phyloP scores from a whole-genome alignment of 768 basidiomycete species.

The Hericium erinaceus region DNA sequence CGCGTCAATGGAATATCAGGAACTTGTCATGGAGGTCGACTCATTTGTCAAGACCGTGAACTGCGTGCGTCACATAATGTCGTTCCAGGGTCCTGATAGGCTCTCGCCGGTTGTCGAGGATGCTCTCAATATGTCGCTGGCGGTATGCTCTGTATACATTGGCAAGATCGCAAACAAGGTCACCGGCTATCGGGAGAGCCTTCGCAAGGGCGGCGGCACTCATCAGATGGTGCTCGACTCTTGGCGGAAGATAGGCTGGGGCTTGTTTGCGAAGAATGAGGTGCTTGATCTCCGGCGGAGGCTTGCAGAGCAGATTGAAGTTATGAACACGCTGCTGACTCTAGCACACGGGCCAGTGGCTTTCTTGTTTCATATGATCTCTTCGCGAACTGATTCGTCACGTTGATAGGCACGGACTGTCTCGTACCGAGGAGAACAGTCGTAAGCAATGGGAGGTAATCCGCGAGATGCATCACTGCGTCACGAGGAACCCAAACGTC shows the following conservation, averaged over 20 bases:
- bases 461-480: neutral
- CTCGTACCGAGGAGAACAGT: too few species aligned
- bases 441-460: neutral
- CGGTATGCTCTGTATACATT: too few species aligned
- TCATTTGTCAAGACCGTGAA: too few species aligned
- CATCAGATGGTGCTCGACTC: neutral
- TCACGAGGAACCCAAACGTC: neutral
- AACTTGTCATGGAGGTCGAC: too few species aligned
- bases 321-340: neutral
- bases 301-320: neutral
- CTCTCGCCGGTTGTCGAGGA: too few species aligned
- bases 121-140: too few species aligned
- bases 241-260: neutral
- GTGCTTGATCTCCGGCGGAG: neutral
- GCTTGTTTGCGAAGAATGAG: neutral
- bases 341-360: neutral
- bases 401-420: too few species aligned
- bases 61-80: too few species aligned
- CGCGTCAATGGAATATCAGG: too few species aligned
- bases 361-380: neutral
- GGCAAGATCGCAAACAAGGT: too few species aligned
- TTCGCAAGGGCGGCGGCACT: neutral
- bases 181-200: too few species aligned
- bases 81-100: too few species aligned
- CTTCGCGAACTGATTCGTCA: neutral